These are phyloP conservation scores for Phytopythium litorale DNA, from an alignment of 352 stramenopile genomes.

Conservation along the genomic window DNA sequence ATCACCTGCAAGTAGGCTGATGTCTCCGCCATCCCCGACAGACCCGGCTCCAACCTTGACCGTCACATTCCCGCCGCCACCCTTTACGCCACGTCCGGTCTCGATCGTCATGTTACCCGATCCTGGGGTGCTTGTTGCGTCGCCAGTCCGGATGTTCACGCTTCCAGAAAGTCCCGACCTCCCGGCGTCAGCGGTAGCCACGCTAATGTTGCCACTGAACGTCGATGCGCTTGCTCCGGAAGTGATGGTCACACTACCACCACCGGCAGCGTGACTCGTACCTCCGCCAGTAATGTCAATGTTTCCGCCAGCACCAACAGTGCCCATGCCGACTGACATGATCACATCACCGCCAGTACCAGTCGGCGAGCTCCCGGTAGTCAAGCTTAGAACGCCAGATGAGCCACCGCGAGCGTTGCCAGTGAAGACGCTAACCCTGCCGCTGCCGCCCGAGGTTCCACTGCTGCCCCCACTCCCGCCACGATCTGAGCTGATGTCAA, in stretches of 20 bases:
- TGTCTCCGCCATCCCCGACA: conserved; percentile 46
- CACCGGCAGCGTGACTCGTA: conserved; percentile 36
- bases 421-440: conserved; percentile 41
- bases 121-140: conserved; percentile 35
- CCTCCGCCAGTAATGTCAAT: conserved; percentile 39
- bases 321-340: conserved; percentile 46
- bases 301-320: conserved; percentile 37
- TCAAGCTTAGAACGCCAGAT: conserved; percentile 68
- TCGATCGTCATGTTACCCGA: conserved; percentile 67
- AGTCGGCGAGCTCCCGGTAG: conserved; percentile 46
- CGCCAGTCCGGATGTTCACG: conserved; percentile 64
- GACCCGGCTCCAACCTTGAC: conserved; percentile 39
- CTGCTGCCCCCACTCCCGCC: too few species aligned
- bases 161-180: conserved; percentile 66
- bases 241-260: conserved; percentile 45
- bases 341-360: conserved; percentile 54
- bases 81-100: conserved; percentile 46
- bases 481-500: conserved; percentile 55
- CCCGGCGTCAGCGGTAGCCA: conserved; percentile 52
- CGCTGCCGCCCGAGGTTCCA: conserved; percentile 50
- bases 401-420: conserved; percentile 35
- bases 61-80: conserved; percentile 58
- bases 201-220: conserved; percentile 40
- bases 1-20: conserved; percentile 43
- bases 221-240: conserved; percentile 51